These are phyloP conservation scores for Pyrenophora graminea DNA, from an alignment of 2,329 filamentous ascomycete species.

Conservation along the genomic window DNA sequence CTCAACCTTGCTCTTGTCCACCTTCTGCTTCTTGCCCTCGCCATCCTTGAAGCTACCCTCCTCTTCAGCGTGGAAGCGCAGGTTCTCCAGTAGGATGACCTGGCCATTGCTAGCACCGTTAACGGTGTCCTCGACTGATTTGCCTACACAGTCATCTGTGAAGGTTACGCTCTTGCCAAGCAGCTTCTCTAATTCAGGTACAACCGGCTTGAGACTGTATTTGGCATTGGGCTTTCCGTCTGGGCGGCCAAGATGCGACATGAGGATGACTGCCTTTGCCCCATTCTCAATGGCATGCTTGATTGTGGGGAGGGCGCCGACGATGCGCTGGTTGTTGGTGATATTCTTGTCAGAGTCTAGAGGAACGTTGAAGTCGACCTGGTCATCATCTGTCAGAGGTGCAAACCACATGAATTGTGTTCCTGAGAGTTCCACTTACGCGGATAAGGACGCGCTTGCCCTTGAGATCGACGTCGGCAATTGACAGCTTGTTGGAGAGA, in stretches of 20 bases:
- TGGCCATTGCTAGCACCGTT: constrained; percentile 79
- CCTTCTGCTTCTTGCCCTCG: constrained; percentile 96
- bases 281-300: constrained; percentile 89
- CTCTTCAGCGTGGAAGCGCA: constrained; percentile 98
- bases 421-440: constrained; percentile 61
- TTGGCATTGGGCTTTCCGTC: constrained; percentile 88
- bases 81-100: constrained; percentile 92
- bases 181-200: constrained; percentile 88
- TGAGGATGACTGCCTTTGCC: constrained; percentile 90
- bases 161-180: constrained; percentile 84
- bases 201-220: constrained; percentile 92
- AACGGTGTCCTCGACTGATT: constrained; percentile 87
- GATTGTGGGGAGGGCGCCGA: constrained; percentile 92
- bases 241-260: constrained; percentile 97
- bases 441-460: constrained; percentile 97
- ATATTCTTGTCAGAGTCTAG: constrained; percentile 91
- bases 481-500: constrained; percentile 97
- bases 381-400: constrained; percentile 19
- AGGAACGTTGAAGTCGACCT: constrained; percentile 99
- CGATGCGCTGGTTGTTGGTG: constrained; percentile 98
- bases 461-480: constrained; percentile 95
- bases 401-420: not conserved
- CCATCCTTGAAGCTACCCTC: constrained; percentile 94
- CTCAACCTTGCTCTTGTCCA: constrained; percentile 88
- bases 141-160: constrained; percentile 86